Evolutionary conservation across 176 grass and related monocot species (phyloP).

Genomic region (Oryza glumipatula): DNA sequence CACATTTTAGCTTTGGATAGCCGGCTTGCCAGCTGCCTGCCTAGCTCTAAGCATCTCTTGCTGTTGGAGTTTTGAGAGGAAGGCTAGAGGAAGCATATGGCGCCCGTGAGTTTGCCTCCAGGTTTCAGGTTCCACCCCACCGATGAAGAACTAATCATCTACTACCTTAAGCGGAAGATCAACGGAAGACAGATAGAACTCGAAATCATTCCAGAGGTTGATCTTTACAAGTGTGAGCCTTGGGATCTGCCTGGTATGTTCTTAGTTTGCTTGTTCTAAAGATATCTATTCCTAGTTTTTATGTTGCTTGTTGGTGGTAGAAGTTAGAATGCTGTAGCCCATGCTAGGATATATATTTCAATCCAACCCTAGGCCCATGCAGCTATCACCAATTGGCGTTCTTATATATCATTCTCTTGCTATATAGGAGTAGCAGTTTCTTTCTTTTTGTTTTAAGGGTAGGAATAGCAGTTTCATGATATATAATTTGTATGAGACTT

Average conservation of each 20-base stretch:
- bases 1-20: slow-evolving; percentile 61
- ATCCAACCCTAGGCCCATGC: slow-evolving; percentile 1
- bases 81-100: slow-evolving; percentile 55
- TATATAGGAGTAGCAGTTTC: neutral
- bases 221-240: slow-evolving; percentile 97
- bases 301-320: neutral
- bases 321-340: slow-evolving; percentile 6
- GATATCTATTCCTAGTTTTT: slow-evolving; percentile 28
- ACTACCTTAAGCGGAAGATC: slow-evolving; percentile 95
- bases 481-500: neutral
- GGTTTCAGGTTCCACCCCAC: slow-evolving; percentile 96
- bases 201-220: slow-evolving; percentile 91
- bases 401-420: neutral
- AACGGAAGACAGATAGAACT: slow-evolving; percentile 86
- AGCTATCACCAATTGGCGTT: neutral
- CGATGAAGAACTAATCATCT: slow-evolving; percentile 90
- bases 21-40: slow-evolving; percentile 20
- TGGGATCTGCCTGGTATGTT: slow-evolving; percentile 89
- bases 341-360: slow-evolving; percentile 1
- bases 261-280: slow-evolving; percentile 7
- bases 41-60: slow-evolving; percentile 35
- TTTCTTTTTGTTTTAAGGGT: too few relatives aligned
- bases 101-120: slow-evolving; percentile 83
- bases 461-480: neutral
- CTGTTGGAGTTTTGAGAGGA: slow-evolving; percentile 38